Percentiles rank a stretch among this genome's conserved stretches.
Conservation (phyloP, 768 basidiomycete species). For the Mycena pura region DNA sequence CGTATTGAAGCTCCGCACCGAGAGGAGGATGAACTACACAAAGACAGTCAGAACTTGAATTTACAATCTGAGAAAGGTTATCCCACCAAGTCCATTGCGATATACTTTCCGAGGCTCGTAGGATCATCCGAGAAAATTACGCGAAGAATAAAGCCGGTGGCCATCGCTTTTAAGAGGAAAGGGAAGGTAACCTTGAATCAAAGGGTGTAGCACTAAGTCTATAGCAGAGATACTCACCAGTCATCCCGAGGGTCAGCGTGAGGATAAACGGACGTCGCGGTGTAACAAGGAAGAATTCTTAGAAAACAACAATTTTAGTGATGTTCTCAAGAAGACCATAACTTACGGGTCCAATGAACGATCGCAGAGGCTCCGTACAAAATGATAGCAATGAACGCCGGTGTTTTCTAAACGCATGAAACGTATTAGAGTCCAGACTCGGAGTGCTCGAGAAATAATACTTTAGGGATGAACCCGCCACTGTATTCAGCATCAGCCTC, state of each 20-base stretch:
- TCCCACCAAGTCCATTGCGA: constrained; percentile 17
- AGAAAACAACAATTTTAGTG: no score
- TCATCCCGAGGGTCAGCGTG: constrained; percentile 26
- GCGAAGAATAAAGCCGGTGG: constrained; percentile 10
- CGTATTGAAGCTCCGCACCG: not conserved
- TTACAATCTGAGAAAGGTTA: no score
- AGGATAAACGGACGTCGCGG: constrained; percentile 17
- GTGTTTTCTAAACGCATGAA: constrained; percentile 7
- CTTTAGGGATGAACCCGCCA: constrained; percentile 17
- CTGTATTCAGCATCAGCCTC: not conserved
- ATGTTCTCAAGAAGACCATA: not conserved
- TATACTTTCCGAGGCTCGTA: constrained; percentile 3
- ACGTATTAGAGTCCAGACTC: not conserved
- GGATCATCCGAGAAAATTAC: constrained; percentile 6
- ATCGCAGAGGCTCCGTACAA: constrained; percentile 16
- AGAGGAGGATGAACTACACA: constrained; percentile 18
- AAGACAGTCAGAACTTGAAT: not conserved
- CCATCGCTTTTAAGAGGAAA: not conserved
- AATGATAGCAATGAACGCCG: constrained; percentile 7
- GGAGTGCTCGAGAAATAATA: not conserved
- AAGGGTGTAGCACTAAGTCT: no score
- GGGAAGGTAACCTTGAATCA: no score
- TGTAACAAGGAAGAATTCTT: constrained; percentile 1
- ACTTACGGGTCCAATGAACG: constrained; percentile 25
- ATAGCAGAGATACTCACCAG: constrained; percentile 2